A percentile compares a stretch with the other conserved stretches of the same genome.
phyloP scores from a whole-genome alignment of 2,329 filamentous ascomycete genomes.

The Fusarium tuaranense region DNA sequence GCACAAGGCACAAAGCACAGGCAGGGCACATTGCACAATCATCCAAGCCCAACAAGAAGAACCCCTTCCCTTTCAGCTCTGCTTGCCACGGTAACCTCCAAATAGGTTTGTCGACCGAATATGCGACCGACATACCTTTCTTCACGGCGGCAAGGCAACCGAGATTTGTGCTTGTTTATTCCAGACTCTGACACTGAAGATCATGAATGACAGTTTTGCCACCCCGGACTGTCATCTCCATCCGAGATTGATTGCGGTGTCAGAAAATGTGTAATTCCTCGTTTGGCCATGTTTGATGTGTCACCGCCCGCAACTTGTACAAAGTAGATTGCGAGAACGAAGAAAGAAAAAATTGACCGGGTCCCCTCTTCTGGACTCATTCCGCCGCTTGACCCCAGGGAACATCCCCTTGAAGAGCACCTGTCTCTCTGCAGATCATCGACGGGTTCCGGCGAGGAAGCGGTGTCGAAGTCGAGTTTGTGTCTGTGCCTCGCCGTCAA shows the following conservation, averaged over 20 bases:
- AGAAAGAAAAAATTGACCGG: not conserved
- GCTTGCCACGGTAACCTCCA: slow-evolving; percentile 13
- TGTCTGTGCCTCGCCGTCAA: not conserved
- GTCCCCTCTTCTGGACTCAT: not conserved
- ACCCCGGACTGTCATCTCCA: slow-evolving; percentile 35
- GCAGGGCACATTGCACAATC: not conserved
- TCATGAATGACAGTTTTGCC: slow-evolving; percentile 3
- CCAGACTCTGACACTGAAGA: slow-evolving; percentile 19
- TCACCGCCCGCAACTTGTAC: slow-evolving; percentile 2
- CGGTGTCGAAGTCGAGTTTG: slow-evolving; percentile 34
- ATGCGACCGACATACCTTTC: slow-evolving; percentile 8
- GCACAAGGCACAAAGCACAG: not conserved
- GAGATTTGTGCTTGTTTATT: slow-evolving; percentile 5
- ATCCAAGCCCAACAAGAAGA: slow-evolving; percentile 32
- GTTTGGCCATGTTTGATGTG: slow-evolving; percentile 26
- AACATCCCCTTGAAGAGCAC: slow-evolving; percentile 8
- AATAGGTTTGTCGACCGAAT: slow-evolving; percentile 12
- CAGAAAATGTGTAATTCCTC: not conserved
- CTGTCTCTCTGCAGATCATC: slow-evolving; percentile 36
- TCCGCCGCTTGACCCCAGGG: slow-evolving; percentile 6
- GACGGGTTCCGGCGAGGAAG: slow-evolving; percentile 29
- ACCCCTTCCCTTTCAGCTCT: slow-evolving; percentile 7
- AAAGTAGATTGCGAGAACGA: not conserved
- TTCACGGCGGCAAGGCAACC: slow-evolving; percentile 23
- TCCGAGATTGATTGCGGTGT: slow-evolving; percentile 16